These are phyloP conservation scores for Lepiota brunneoincarnata DNA, from an alignment of 768 basidiomycete species.

Conservation along the genomic window DNA sequence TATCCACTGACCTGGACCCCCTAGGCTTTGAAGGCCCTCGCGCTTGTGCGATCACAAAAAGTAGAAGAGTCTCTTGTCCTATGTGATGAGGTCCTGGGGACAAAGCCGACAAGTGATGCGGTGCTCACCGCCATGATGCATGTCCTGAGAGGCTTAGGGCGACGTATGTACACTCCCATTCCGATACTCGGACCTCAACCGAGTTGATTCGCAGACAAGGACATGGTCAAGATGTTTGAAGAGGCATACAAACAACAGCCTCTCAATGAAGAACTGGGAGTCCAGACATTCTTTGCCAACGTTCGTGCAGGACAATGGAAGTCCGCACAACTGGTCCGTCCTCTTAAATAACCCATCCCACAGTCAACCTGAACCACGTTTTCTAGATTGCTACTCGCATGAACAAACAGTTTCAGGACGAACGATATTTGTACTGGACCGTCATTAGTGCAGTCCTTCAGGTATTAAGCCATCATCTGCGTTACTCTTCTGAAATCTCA, in stretches of 20 bases:
- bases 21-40: constrained; percentile 82
- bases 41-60: constrained; percentile 80
- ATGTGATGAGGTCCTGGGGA: constrained; percentile 76
- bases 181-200: background rate
- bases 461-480: constrained; percentile 33
- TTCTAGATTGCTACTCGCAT: constrained; percentile 73
- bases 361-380: constrained; percentile 3
- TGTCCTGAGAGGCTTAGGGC: constrained; percentile 74
- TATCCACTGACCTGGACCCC: constrained; percentile 4
- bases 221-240: constrained; percentile 83
- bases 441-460: constrained; percentile 79
- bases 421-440: constrained; percentile 82
- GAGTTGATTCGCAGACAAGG: constrained; percentile 46
- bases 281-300: constrained; percentile 84
- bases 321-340: constrained; percentile 70
- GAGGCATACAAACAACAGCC: constrained; percentile 83
- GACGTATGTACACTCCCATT: constrained; percentile 40
- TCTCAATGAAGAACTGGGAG: constrained; percentile 76
- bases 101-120: constrained; percentile 70
- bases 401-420: constrained; percentile 82
- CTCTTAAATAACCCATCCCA: background rate
- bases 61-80: constrained; percentile 77
- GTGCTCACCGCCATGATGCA: constrained; percentile 82
- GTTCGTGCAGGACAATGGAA: constrained; percentile 82
- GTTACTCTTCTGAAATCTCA: background rate